Base-by-base conservation (phyloP, 345 rosid genomes). In the Citrus medica region DNA sequence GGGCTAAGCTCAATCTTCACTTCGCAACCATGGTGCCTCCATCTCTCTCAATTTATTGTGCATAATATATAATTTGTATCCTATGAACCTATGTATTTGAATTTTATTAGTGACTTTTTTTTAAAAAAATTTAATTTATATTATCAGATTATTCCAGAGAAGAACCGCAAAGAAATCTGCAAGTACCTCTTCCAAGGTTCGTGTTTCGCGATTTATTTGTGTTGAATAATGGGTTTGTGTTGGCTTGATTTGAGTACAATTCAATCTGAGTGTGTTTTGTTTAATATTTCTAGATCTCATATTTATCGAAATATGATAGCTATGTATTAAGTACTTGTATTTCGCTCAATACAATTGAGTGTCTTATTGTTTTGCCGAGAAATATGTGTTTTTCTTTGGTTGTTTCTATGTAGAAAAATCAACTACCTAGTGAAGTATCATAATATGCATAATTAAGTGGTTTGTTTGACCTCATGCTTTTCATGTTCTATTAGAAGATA, bases 121-220 rank as follows among this genome's bases (percentile, higher is more conserved):
- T n/a, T n/a, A n/a, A n/a, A 0, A 1, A 42, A 42, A 3, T 0
- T 46, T 3, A 46, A 13, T 32, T 28, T 68, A 24, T 69, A 6
- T 77, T 4, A 25, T 62, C 80, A 77, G 80, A 77, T 77, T 40
- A 77, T 77, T 77, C 80, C 80, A 7, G 80, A 77, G 67, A 77
- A 77, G 80, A 77, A 69, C 68, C 74, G 80, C 21, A 77, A 71
- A 51, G 90, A 87, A 66, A 89, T 89, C 83, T 84, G 84, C 85
- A 89, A 89, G 14, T 89, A 85, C 81, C 84, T 89, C 27, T 89
- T 89, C 78, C 87, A 87, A 87, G 92, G 90, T 89, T 79, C 60
- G 73, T 64, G 3, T 28, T 9, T 70, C 75, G 7, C 9, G 10
- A 14, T 74, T 21, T 79, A 9, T 1, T 16, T 55, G 22, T 38